Evolutionary conservation across 2,329 filamentous ascomycete genomes (phyloP).

Genomic region (Apiospora kogelbergensis): DNA sequence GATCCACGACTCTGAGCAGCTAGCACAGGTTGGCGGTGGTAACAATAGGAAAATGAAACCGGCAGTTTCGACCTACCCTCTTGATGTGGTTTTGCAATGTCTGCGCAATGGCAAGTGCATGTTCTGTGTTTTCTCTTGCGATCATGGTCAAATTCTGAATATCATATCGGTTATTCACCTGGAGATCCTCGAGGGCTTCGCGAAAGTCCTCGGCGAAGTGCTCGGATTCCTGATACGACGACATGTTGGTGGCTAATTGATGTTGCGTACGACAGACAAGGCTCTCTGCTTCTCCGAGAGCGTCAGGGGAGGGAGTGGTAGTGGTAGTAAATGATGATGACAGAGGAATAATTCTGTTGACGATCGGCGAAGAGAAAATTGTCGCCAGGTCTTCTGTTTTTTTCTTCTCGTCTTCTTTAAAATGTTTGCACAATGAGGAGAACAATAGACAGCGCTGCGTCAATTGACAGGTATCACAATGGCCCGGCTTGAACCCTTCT

Average conservation of each 20-base stretch:
- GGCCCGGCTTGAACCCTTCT: constrained; percentile 10
- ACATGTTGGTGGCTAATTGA: constrained; percentile 38
- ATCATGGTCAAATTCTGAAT: constrained; percentile 98
- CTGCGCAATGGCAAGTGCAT: constrained; percentile 89
- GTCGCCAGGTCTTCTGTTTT: not conserved
- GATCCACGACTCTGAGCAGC: not conserved
- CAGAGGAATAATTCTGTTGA: not conserved
- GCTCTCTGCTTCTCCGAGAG: constrained; percentile 7
- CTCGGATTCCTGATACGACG: constrained; percentile 58
- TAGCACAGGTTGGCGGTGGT: not conserved
- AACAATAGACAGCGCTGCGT: constrained; percentile 14
- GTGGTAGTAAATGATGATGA: not conserved
- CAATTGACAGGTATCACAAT: constrained; percentile 17
- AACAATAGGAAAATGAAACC: not conserved
- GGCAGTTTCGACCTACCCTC: constrained; percentile 66
- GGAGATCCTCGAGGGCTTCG: constrained; percentile 87
- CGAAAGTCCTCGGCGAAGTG: constrained; percentile 96
- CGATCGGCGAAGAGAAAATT: not conserved
- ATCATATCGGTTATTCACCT: constrained; percentile 87
- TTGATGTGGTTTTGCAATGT: constrained; percentile 91
- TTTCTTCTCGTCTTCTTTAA: constrained; percentile 3
- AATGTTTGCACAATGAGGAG: constrained; percentile 14
- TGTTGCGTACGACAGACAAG: constrained; percentile 14
- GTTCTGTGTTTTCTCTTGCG: constrained; percentile 94
- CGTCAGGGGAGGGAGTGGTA: constrained; percentile 10